Evolutionary conservation across 2,329 filamentous ascomycete species (phyloP).

Genomic region (Phialocephala sp.): DNA sequence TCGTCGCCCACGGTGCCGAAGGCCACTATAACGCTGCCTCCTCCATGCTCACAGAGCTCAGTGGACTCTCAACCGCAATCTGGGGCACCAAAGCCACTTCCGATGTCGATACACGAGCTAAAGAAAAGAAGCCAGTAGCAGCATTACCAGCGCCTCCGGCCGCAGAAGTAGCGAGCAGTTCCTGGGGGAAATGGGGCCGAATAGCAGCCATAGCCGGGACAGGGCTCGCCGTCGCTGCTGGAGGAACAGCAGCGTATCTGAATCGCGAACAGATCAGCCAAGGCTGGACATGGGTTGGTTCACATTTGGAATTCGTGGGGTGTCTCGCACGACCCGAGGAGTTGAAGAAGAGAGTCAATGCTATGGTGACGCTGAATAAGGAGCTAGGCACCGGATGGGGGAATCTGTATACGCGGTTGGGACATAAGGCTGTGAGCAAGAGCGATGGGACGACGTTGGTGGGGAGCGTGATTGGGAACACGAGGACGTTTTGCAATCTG

Average conservation of each 20-base stretch:
- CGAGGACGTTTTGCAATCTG: slow-evolving; percentile 89
- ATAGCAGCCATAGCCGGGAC: slow-evolving; percentile 87
- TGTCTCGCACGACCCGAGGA: slow-evolving; percentile 86
- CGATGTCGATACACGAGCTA: slow-evolving; percentile 29
- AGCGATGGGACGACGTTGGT: slow-evolving; percentile 54
- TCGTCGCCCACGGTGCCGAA: slow-evolving; percentile 87
- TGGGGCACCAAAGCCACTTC: slow-evolving; percentile 59
- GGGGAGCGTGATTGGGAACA: slow-evolving; percentile 65
- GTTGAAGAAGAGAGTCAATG: slow-evolving; percentile 73
- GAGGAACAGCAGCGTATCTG: slow-evolving; percentile 83
- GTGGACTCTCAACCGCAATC: slow-evolving; percentile 70
- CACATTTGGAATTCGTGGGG: slow-evolving; percentile 92
- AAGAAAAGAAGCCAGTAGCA: slow-evolving; percentile 44
- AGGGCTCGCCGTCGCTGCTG: slow-evolving; percentile 80
- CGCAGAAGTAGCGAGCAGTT: slow-evolving; percentile 48
- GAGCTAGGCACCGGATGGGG: slow-evolving; percentile 77
- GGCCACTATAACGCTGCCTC: slow-evolving; percentile 79
- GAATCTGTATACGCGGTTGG: slow-evolving; percentile 87
- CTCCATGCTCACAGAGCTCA: slow-evolving; percentile 69
- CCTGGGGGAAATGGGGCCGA: slow-evolving; percentile 82
- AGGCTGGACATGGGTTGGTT: slow-evolving; percentile 82
- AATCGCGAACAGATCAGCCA: slow-evolving; percentile 80
- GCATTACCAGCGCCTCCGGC: slow-evolving; percentile 47
- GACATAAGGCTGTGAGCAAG: slow-evolving; percentile 65
- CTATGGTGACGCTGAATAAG: slow-evolving; percentile 66